Evolutionary conservation across 352 stramenopile species (phyloP), one percentile per base, ranked within the genome.

Genomic region (Phytophthora agathidicida): DNA sequence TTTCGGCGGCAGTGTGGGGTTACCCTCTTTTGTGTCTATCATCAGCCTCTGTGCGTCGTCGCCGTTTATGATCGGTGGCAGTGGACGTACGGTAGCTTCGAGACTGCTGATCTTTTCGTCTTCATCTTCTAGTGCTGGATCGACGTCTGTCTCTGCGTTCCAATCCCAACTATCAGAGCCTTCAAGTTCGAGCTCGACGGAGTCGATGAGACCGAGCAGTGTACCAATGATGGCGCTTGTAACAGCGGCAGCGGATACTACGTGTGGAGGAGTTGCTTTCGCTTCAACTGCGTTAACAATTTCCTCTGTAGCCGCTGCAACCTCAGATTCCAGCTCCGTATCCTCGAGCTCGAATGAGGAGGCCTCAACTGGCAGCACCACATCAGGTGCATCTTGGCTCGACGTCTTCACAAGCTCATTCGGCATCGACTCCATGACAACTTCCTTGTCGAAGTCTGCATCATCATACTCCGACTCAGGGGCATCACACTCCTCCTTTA

Each of bases 211-310:
- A 26, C 38, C 51, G 6, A 62, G 30, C 10, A 68, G 17, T 23
- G 59, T 60, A 2, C 59, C 38, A 22, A 68, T 48, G 10, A 68
- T 52, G 5, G 60, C 60, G 20, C 51, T 63, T 16, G 51, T 50
- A 32, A 63, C 51, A 32, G 60, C 60, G 5, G 45, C 46, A 52
- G 52, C 46, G 20, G 51, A 64, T n/a, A 68, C 51, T n/a, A 64
- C 45, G 13, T 59, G 31, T 8, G 32, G 28, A 14, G 47, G 49
- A 32, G 57, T 60, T 28, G 19, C 20, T 45, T 50, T 53, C 7
- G 47, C 23, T 49, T 60, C 48, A 5, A 66, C 39, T 13, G 42
- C 39, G 37, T 60, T 42, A 19, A 66, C 48, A 4, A 60, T 42
- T 17, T 53, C 48, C 13, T 42, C 31, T 32, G 56, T 31, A 9